Evolutionary conservation across 2,329 filamentous ascomycete species (phyloP).

Genomic region (Calonectria naviculata): DNA sequence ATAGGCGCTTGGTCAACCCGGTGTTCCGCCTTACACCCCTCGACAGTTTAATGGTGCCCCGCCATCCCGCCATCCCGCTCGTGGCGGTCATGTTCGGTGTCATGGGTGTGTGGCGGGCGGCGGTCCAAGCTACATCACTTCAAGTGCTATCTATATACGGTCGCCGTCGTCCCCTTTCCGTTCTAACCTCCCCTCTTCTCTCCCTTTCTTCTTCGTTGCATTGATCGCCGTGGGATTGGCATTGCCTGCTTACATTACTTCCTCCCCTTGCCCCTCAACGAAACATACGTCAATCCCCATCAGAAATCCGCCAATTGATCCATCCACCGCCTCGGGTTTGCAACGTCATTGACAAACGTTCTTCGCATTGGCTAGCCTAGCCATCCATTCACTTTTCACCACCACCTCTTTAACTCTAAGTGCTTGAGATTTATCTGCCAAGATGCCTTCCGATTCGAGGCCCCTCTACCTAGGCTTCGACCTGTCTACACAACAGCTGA

Average conservation of each 20-base stretch:
- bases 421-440: neutral
- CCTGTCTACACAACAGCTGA: conserved; percentile 95
- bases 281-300: neutral
- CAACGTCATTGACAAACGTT: neutral
- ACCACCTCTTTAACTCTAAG: neutral
- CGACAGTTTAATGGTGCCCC: neutral
- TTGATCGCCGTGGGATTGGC: neutral
- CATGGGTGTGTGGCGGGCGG: neutral
- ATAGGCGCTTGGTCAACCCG: neutral
- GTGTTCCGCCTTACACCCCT: neutral
- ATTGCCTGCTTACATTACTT: neutral
- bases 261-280: neutral
- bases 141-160: conserved; percentile 15
- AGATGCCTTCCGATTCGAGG: conserved; percentile 40
- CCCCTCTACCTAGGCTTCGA: conserved; percentile 93
- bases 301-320: neutral
- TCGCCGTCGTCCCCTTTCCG: neutral
- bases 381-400: neutral
- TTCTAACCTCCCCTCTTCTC: conserved; percentile 18
- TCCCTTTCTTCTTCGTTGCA: conserved; percentile 22
- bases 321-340: neutral
- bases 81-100: neutral
- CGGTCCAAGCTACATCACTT: neutral
- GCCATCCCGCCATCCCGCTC: neutral
- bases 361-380: neutral